Evolutionary conservation across 148 eudicot species (phyloP), one percentile per base, ranked within the genome.

Genomic region (Linanthus parryae): DNA sequence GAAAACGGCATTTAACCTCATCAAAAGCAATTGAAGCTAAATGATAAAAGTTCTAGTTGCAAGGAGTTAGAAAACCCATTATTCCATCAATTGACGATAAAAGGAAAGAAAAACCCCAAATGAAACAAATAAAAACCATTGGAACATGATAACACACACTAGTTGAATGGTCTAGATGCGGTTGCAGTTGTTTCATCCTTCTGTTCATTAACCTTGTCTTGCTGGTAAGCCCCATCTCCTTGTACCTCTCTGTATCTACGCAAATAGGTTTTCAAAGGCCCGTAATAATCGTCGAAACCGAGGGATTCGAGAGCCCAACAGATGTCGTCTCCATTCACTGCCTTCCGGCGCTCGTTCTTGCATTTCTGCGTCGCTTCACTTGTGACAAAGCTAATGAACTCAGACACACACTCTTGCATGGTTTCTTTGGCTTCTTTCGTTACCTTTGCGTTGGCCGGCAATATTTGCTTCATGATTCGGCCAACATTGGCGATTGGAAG

Each of bases 391-490:
- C 73, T 65, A 54, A 73, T 73, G 64, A 73, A 73, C 64, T 73
- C 78, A 29, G 73, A 68, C 2, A 73, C 78, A 29, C 73, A 73
- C 25, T 73, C 78, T 53, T 73, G 78, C 21, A 73, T 69, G n/a
- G 78, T 73, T 12, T 68, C 78, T 48, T 73, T 73, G 14, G 78
- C 78, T 8, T 73, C 78, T 58, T 73, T 73, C 2, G 78, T 66
- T 1, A 73, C 61, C 58, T 73, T 73, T 3, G 63, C 78, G 41
- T 73, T 73, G 1, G 54, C 42, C 36, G 78, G 78, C 57, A 73
- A 54, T 1, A 47, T 61, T 41, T 73, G 69, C 43, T 73, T 73
- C 78, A 73, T 73, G 30, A 73, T 73, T 15, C 78, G 61, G 13
- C 78, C 64, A 4, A 73, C 65, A 17, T 73, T 73, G 3, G 78